A percentile compares a stretch with the other conserved stretches of the same genome.
phyloP scores from a whole-genome alignment of 306 rosid species.

The Dryas alaskensis region DNA sequence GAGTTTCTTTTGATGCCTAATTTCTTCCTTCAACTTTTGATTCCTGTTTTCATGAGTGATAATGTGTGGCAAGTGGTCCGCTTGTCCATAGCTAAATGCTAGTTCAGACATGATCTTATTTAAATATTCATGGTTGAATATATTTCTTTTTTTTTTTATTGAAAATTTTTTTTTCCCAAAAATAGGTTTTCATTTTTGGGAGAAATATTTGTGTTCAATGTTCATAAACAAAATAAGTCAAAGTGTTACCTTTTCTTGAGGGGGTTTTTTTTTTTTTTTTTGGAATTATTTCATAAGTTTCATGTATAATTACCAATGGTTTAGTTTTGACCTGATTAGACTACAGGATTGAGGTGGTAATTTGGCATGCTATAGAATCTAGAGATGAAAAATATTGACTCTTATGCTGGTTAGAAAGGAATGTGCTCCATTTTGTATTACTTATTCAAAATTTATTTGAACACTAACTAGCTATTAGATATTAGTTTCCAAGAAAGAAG shows the following conservation, averaged over 20 bases:
- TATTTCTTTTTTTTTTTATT: neutral
- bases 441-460: neutral
- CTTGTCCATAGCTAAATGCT: constrained; percentile 2
- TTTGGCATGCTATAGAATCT: neutral
- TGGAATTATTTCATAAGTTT: neutral
- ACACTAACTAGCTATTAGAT: neutral
- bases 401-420: neutral
- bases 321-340: neutral
- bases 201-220: neutral
- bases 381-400: constrained; percentile 1
- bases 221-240: neutral
- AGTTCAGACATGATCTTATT: neutral
- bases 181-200: neutral
- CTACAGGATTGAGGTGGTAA: neutral
- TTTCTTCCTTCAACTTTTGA: neutral
- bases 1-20: constrained; percentile 18
- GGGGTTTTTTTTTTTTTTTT: neutral
- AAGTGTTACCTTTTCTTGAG: neutral
- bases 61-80: neutral
- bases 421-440: neutral
- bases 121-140: neutral
- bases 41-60: neutral
- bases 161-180: neutral
- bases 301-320: neutral
- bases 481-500: neutral